A percentile compares a stretch with the other conserved stretches of the same genome.
These are phyloP conservation scores for Puccinia coronata DNA, from an alignment of 1,284 basidiomycete species.

Conservation along the genomic window DNA sequence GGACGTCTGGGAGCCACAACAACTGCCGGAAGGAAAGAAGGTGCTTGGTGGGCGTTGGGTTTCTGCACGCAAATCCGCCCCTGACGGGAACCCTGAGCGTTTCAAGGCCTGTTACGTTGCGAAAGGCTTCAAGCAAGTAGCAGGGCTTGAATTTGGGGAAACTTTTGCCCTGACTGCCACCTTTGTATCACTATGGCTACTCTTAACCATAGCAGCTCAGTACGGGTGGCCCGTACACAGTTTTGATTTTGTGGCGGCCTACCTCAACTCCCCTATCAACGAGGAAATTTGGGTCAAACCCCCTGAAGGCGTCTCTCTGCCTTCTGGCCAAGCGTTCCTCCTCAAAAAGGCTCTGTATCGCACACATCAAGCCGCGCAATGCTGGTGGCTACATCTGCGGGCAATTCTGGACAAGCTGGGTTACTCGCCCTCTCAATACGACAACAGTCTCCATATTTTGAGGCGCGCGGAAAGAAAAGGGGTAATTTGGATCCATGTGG, in stretches of 20 bases:
- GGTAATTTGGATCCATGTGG: too few relatives aligned
- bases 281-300: conserved; percentile 14
- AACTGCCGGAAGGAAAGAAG: neutral
- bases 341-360: too few relatives aligned
- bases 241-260: conserved; percentile 21
- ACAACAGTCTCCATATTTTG: too few relatives aligned
- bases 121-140: conserved; percentile 15
- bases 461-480: too few relatives aligned
- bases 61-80: neutral
- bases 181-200: neutral
- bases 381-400: conserved; percentile 4
- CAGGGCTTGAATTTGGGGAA: neutral
- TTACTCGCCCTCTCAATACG: too few relatives aligned
- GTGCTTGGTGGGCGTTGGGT: neutral
- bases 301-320: neutral
- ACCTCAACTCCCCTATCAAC: neutral
- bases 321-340: neutral
- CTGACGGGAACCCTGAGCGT: neutral
- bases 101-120: conserved; percentile 7
- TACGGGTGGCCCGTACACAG: neutral
- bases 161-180: conserved; percentile 9
- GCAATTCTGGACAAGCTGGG: neutral
- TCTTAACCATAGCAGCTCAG: neutral
- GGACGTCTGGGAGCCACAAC: neutral
- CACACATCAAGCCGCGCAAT: neutral